Percentiles rank a stretch among this genome's conserved stretches.
phyloP scores from a whole-genome alignment of 768 basidiomycete species.

The Cystobasidium tubakii region DNA sequence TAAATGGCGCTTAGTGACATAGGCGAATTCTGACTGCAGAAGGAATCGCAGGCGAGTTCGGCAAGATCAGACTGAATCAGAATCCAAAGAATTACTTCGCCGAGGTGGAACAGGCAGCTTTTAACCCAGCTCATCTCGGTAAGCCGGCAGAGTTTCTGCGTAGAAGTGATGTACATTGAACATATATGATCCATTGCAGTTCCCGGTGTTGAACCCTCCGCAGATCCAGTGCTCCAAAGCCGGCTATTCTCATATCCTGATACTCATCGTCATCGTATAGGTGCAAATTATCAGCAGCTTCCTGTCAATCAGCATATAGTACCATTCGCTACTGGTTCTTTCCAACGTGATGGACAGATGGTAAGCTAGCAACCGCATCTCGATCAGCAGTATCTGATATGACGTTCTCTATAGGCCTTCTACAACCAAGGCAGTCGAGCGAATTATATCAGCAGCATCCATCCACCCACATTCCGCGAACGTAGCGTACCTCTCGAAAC shows the following conservation, averaged over 20 bases:
- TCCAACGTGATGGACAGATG: conserved; percentile 74
- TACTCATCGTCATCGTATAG: conserved; percentile 50
- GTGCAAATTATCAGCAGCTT: conserved; percentile 59
- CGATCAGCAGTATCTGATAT: background rate
- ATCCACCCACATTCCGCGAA: conserved; percentile 62
- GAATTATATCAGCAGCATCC: conserved; percentile 76
- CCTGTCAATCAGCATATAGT: conserved; percentile 61
- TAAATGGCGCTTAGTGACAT: too few species aligned
- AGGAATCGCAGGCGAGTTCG: conserved; percentile 43
- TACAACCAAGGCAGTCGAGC: conserved; percentile 75
- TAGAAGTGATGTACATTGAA: background rate
- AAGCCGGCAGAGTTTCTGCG: background rate
- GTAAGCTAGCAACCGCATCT: background rate
- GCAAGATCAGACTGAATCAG: conserved; percentile 51
- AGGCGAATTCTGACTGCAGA: background rate
- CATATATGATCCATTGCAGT: conserved; percentile 47
- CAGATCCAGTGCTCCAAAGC: conserved; percentile 90
- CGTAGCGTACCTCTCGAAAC: conserved; percentile 47
- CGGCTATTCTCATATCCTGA: conserved; percentile 85
- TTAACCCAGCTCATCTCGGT: conserved; percentile 72
- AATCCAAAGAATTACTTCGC: conserved; percentile 52
- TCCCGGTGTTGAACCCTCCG: conserved; percentile 80
- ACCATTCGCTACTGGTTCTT: conserved; percentile 59
- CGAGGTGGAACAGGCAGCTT: conserved; percentile 57
- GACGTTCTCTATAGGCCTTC: conserved; percentile 28